Percentiles rank a stretch among this genome's conserved stretches.
Conservation (phyloP, 2,329 filamentous ascomycete species). For the Fusarium sp. region DNA sequence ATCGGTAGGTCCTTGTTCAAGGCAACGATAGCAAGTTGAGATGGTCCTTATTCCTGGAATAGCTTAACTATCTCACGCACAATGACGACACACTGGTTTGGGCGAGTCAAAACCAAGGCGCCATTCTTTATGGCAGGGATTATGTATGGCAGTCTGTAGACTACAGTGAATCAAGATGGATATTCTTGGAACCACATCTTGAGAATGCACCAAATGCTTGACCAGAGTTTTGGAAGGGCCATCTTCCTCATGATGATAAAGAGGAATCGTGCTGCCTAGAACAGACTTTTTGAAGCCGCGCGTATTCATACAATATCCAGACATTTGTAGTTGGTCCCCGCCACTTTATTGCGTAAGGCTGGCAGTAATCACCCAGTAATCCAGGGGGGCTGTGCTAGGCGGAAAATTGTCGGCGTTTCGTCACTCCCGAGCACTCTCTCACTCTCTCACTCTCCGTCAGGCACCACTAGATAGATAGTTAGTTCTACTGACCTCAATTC, state of each 20-base stretch:
- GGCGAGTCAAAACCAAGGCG: slow-evolving; percentile 26
- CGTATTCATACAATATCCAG: slow-evolving; percentile 19
- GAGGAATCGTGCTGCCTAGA: slow-evolving; percentile 9
- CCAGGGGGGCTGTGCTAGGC: slow-evolving; percentile 47
- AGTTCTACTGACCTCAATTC: slow-evolving; percentile 36
- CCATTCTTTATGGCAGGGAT: slow-evolving; percentile 9
- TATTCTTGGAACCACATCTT: background rate
- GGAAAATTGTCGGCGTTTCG: slow-evolving; percentile 53
- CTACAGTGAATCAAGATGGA: background rate
- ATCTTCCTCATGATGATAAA: background rate
- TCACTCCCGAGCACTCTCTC: slow-evolving; percentile 39
- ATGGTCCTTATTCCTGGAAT: slow-evolving; percentile 23
- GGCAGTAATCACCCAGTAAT: slow-evolving; percentile 45
- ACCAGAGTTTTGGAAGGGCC: background rate
- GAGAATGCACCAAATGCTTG: background rate
- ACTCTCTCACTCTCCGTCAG: slow-evolving; percentile 37
- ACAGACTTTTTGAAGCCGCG: slow-evolving; percentile 27
- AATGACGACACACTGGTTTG: slow-evolving; percentile 43
- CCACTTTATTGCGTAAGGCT: slow-evolving; percentile 44
- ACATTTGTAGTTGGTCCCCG: slow-evolving; percentile 19
- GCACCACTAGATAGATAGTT: slow-evolving; percentile 50
- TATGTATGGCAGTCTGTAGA: background rate
- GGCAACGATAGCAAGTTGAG: slow-evolving; percentile 13
- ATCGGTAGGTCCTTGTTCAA: slow-evolving; percentile 20
- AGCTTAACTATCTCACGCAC: slow-evolving; percentile 32